A percentile compares a stretch with the other conserved stretches of the same genome.
These are phyloP conservation scores for Pleurozium schreberi DNA, from an alignment of 225 moss, liverwort and hornwort genomes.

Conservation along the genomic window DNA sequence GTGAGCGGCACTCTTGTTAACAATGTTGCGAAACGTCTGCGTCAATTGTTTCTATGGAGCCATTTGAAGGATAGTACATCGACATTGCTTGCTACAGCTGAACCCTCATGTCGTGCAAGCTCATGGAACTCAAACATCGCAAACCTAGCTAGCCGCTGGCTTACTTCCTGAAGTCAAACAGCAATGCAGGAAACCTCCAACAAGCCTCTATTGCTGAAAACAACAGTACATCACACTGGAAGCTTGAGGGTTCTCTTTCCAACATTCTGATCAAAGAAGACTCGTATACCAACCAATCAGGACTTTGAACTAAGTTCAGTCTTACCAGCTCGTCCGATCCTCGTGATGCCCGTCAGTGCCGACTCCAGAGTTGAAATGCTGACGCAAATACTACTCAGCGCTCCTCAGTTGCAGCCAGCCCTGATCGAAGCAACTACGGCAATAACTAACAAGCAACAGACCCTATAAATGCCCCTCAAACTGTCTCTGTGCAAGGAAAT, in stretches of 20 bases:
- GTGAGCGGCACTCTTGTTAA: not conserved
- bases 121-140: not conserved
- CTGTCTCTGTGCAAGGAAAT: not conserved
- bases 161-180: not conserved
- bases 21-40: not conserved
- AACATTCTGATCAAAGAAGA: too few species aligned
- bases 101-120: not conserved
- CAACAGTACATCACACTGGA: not conserved
- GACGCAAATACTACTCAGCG: not conserved
- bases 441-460: too few species aligned
- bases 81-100: not conserved
- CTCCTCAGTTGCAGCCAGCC: not conserved
- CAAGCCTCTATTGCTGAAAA: not conserved
- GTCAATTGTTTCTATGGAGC: not conserved
- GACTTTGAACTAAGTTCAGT: not conserved
- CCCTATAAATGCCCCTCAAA: not conserved
- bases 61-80: not conserved
- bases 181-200: not conserved
- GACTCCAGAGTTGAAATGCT: not conserved
- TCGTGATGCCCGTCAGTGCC: not conserved
- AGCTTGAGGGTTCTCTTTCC: too few species aligned
- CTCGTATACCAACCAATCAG: too few species aligned
- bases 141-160: not conserved
- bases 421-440: not conserved
- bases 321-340: not conserved